Conservation (phyloP, 176 grass and related monocot genomes). For the Carex cristatella region DNA sequence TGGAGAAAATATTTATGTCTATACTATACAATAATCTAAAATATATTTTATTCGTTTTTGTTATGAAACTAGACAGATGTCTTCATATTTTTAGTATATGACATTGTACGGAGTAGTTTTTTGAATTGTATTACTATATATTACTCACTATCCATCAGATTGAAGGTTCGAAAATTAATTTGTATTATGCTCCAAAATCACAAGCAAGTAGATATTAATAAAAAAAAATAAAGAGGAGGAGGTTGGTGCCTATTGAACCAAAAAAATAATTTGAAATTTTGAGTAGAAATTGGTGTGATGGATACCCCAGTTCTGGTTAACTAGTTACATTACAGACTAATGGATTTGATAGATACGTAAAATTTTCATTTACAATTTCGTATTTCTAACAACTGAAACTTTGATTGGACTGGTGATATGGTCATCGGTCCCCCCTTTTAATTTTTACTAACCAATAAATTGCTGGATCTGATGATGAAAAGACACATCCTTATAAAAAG, state of each 20-base stretch:
- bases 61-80: not conserved
- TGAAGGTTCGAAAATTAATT: not conserved
- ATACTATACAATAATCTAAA: not conserved
- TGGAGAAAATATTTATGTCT: not conserved
- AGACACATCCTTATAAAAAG: not conserved
- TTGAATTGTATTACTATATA: not conserved
- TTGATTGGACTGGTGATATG: not conserved
- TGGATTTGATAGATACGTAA: not conserved
- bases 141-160: not conserved
- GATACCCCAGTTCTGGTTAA: not conserved
- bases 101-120: not conserved
- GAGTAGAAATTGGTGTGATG: not conserved
- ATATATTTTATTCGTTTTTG: not conserved
- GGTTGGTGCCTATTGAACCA: not conserved
- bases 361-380: no score
- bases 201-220: not conserved
- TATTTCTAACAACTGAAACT: not conserved
- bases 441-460: not conserved
- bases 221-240: not conserved
- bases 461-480: not conserved
- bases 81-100: not conserved
- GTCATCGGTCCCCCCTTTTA: not conserved
- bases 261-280: not conserved
- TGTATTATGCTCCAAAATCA: not conserved
- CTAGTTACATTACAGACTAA: not conserved